Percentiles rank a stretch among this genome's conserved stretches.
phyloP scores from a whole-genome alignment of 2,329 filamentous ascomycete genomes.

The Lojkania enalia region DNA sequence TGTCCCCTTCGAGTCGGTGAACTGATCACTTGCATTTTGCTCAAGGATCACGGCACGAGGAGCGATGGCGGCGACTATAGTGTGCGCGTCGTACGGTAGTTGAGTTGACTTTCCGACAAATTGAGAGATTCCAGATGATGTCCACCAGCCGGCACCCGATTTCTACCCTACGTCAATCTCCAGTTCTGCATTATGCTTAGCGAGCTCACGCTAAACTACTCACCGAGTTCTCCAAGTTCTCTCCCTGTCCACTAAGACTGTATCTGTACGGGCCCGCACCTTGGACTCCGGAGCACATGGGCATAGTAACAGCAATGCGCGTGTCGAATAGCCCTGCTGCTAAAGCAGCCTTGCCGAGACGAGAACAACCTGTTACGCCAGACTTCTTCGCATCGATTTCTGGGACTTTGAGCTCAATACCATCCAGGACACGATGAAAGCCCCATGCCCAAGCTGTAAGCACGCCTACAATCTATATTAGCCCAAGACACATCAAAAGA shows the following conservation, averaged over 20 bases:
- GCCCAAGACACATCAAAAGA: background rate
- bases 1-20: conserved; percentile 55
- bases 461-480: conserved; percentile 26
- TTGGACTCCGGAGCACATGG: conserved; percentile 42
- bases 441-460: conserved; percentile 46
- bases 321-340: conserved; percentile 42
- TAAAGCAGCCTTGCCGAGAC: conserved; percentile 41
- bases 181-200: background rate
- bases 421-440: conserved; percentile 44
- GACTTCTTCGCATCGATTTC: conserved; percentile 40
- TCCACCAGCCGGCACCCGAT: conserved; percentile 43
- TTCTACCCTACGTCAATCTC: conserved; percentile 20
- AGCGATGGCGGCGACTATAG: conserved; percentile 41
- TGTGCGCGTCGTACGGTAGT: conserved; percentile 42
- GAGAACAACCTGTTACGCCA: conserved; percentile 43
- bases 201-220: conserved; percentile 4
- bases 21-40: conserved; percentile 48
- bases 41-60: conserved; percentile 40
- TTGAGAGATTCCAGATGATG: conserved; percentile 36
- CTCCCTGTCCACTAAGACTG: conserved; percentile 50
- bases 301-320: conserved; percentile 44
- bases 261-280: conserved; percentile 43
- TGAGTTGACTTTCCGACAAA: conserved; percentile 37
- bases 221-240: conserved; percentile 48
- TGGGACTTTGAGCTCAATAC: conserved; percentile 40